Base-by-base conservation (phyloP, 2,329 filamentous ascomycete genomes). In the Monosporascus sp. region DNA sequence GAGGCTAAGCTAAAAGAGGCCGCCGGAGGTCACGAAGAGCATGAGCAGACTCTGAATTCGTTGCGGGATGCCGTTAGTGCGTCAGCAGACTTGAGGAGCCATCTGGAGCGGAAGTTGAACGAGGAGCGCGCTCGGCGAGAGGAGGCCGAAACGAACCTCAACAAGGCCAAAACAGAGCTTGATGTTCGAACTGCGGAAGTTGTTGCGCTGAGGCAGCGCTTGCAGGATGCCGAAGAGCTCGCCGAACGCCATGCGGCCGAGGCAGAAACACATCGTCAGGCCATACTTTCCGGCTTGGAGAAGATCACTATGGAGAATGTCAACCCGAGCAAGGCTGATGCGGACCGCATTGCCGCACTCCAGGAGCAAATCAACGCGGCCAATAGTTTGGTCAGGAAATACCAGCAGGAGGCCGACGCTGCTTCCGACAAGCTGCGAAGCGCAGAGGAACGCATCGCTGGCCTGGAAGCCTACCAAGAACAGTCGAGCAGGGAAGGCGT, bases 381-480 rank as follows among this genome's bases (percentile, higher is more conserved):
- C 17, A 95, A 90, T 62, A 79, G 78, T 2, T 74, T 97, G 67
- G 90, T 92, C 27, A 89, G 88, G 69, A 90, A 90, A 65, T 96
- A 96, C 62, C 91, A 97, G 68, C 80, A 86, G 55, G 92, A 95
- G 54, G 93, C 92, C 1, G 90, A 99, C 68, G 74, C 79, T 25
- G 91, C 92, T 3, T 88, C 90, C 0, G 91, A 97, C 65, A 95
- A 92, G 68, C 78, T 99, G 50, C 88, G 94, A 50, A 88, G 88
- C 54, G 94, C 94, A 3, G 95, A 99, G 72, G 95, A 97, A 74
- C 86, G 94, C 42, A 97, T 99, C 68, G 95, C 94, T 5, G 94
- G 94, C 6, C 80, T 99, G 3, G 94, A 99, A 70, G 90, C 91
- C 27, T 97, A 97, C 69, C 94, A 99, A 72, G 94, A 99, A 67